These are phyloP conservation scores for Themeda triandra DNA, from an alignment of 176 grass and related monocot species.

Conservation along the genomic window DNA sequence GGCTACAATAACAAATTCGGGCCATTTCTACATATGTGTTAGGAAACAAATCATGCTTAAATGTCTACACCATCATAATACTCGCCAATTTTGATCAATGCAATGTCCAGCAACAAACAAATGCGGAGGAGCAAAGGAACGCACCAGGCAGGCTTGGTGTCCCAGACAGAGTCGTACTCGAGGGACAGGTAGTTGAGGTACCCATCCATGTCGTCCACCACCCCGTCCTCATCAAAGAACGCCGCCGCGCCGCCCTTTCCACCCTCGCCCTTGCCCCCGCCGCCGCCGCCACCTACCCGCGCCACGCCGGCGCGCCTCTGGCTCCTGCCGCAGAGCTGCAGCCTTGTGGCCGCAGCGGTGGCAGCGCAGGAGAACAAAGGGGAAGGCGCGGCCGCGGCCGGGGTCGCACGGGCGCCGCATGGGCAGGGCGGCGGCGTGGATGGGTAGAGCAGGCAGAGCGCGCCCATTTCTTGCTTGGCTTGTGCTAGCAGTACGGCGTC, in stretches of 20 bases:
- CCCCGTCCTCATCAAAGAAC: conserved; percentile 78
- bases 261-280: conserved; percentile 5
- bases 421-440: conserved; percentile 25
- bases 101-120: background rate
- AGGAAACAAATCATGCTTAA: background rate
- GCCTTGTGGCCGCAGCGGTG: background rate
- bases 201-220: conserved; percentile 89
- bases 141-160: conserved; percentile 90
- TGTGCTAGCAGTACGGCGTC: background rate
- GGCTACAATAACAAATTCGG: background rate
- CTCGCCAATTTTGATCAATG: background rate
- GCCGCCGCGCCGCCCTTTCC: conserved; percentile 14
- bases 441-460: conserved; percentile 33
- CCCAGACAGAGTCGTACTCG: conserved; percentile 96
- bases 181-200: conserved; percentile 94
- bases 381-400: background rate
- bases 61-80: background rate
- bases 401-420: background rate
- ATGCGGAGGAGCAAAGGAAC: background rate
- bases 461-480: conserved; percentile 35
- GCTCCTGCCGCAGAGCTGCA: background rate
- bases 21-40: background rate
- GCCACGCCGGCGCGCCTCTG: background rate
- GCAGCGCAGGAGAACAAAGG: background rate
- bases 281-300: background rate